Conservation (phyloP, 1,139 yeast species). For the Saccharomyces hybrid region DNA sequence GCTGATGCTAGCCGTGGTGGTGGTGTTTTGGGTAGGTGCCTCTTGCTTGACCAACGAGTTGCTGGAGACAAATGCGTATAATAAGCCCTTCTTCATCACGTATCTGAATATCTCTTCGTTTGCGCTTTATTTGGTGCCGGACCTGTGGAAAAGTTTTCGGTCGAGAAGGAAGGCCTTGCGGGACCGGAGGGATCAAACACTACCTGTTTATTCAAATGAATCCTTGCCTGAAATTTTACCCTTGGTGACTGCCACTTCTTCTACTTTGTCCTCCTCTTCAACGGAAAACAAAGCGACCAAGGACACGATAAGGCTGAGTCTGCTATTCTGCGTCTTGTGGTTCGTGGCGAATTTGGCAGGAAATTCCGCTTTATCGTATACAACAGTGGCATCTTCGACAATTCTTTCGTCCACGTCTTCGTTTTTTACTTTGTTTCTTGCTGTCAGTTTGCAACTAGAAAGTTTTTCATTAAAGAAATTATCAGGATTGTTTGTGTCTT, state of each 20-base stretch:
- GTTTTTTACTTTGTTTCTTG: constrained; percentile 83
- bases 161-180: constrained; percentile 26
- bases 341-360: constrained; percentile 81
- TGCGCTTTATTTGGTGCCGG: constrained; percentile 66
- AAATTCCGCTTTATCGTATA: constrained; percentile 77
- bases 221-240: not conserved
- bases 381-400: constrained; percentile 90
- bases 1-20: constrained; percentile 61
- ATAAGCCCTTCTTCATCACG: constrained; percentile 91
- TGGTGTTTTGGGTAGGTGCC: constrained; percentile 80
- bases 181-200: constrained; percentile 24
- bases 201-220: constrained; percentile 3
- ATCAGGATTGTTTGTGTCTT: constrained; percentile 60
- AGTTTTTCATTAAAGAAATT: constrained; percentile 56
- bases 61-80: constrained; percentile 59
- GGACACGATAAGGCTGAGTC: constrained; percentile 55
- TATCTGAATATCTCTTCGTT: constrained; percentile 85
- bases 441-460: constrained; percentile 66
- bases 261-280: not conserved
- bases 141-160: constrained; percentile 33
- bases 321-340: constrained; percentile 83
- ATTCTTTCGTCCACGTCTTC: constrained; percentile 86
- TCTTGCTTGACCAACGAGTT: constrained; percentile 71
- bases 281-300: not conserved
- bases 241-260: not conserved